Base-by-base conservation (phyloP, 768 basidiomycete species). In the Thelephora ganbajun region DNA sequence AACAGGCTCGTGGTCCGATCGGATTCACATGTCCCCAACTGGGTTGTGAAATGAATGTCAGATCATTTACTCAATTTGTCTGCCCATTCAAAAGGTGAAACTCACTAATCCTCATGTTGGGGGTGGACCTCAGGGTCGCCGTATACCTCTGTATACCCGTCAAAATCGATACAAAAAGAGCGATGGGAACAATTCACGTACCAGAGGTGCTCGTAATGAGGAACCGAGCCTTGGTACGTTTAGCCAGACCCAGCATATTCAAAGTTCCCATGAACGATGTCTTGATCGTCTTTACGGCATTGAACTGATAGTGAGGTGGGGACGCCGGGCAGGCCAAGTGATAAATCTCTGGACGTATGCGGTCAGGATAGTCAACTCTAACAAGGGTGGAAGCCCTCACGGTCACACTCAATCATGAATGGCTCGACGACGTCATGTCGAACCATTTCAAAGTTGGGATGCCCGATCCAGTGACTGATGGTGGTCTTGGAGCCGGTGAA, bases 21-120 rank as follows among this genome's bases (percentile, higher is more conserved):
- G 92, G 92, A 71, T 99, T 99, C 60, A 99, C 96, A 65, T 98
- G 83, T 43, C 92, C 93, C 92, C 92, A 96, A 65, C 89, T 91
- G 48, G 47, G 49, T 43, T 22, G 14, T 41, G 51, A 35, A 42
- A 45, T 53, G 14, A 7, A n/a, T 33, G 33, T 52, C 43, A 51
- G 44, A 11, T 30, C 26, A 30, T 30, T 30, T 30, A 9, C 26
- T 30, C 26, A 9, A 30, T 30, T 30, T 30, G 26, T 4, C 33
- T 52, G 55, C 49, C 59, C 6, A 53, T 54, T 33, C 53, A 34
- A 37, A 43, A 41, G n/a, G 6, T 22, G 46, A 6, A 13, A 67
- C 85, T 67, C 59, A 92, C 89, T 94, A 94, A 60, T 96, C 91
- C 64, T 97, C 92, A 48, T 69, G 76, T 63, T 99, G 96, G 22